Base-by-base conservation (phyloP, 73 alveolate genomes). In the Halteria grandinella region DNA sequence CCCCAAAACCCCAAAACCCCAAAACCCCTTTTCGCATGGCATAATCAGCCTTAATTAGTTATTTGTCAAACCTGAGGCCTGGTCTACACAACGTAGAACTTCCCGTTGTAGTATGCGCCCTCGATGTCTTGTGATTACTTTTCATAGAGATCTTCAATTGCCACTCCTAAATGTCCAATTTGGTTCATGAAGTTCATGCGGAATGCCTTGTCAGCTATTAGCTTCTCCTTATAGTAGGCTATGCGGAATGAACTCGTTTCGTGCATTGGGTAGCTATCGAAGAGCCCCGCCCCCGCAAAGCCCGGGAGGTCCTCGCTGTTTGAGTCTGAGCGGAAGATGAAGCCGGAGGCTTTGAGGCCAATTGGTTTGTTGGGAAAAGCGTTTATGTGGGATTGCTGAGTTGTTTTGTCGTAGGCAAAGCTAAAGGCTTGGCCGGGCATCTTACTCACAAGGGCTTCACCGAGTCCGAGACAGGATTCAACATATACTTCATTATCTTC, bases 221-320 rank as follows among this genome's bases (percentile, higher is more conserved):
- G 70, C 34, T 79, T 89, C 79, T 93, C 96, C 33, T 72, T 39
- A 43, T 74, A 62, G 77, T 93, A 93, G 34, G 53, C 55, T 43
- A 93, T 72, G 60, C 94, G 84, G 15, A 79, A 74, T 50, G 90
- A 95, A 27, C 80, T 48, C 59, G 91, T 90, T 25, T 83, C 90
- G 49, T 78, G 60, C 89, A 93, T 91, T 50, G 98, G 91, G 34
- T 89, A 89, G 45, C 94, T 79, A 70, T 93, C 98, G 51, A 90
- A 93, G 39, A 93, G 88, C 32, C 98, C 98, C 15, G 98, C 98
- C 0, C 98, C 98, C 0, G 98, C 95, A 58, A 93, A 93, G 37
- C 98, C 98, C 69, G 92, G 95, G 48, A 93, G 66, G 70, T 93
- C 98, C 83, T 93, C 98, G 8, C 96, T 91, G 86, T 93, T 93